Evolutionary conservation across 2,329 filamentous ascomycete species (phyloP), one percentile per base, ranked within the genome.

Genomic region (Alternaria postmessia): DNA sequence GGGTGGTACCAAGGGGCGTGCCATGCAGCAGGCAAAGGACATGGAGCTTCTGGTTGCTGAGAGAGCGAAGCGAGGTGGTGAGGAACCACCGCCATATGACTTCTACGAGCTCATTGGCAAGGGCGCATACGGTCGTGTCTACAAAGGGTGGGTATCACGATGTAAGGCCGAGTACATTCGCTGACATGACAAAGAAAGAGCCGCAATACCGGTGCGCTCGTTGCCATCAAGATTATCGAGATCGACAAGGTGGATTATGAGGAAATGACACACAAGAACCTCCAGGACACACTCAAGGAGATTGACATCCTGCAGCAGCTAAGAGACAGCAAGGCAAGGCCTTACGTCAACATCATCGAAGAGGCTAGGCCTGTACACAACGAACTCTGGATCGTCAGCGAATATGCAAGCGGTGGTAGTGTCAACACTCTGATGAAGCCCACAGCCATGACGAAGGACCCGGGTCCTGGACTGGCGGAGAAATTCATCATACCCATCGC

Each of bases 331-430:
- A 89, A 88, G 48, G 91, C 91, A 18, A 86, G 87, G 67, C 94
- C 94, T 73, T 95, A 95, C 76, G 89, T 96, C 79, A 95, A 94
- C 75, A 86, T 89, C 68, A 90, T 94, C 52, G 89, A 94, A 68
- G 91, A 94, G 66, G 91, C 91, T 5, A 84, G 94, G 20, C 88
- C 91, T 8, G 88, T 94, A 38, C 90, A 91, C 42, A 89, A 91
- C 68, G 87, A 92, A 61, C 89, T 96, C 81, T 96, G 92, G 92
- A 92, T 95, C 82, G 88, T 95, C 57, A 94, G 91, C 60, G 91
- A 95, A 79, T 93, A 94, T 77, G 94, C 92, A 70, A 91, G 90
- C 6, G 92, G 92, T 63, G 92, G 92, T 49, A 95, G 92, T 75
- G 89, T 96, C 7, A 83, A 87, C 59, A 89, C 88, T 8, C 71